phyloP scores from a whole-genome alignment of 495 filamentous ascomycete species.

The Hypoxylon rickii region DNA sequence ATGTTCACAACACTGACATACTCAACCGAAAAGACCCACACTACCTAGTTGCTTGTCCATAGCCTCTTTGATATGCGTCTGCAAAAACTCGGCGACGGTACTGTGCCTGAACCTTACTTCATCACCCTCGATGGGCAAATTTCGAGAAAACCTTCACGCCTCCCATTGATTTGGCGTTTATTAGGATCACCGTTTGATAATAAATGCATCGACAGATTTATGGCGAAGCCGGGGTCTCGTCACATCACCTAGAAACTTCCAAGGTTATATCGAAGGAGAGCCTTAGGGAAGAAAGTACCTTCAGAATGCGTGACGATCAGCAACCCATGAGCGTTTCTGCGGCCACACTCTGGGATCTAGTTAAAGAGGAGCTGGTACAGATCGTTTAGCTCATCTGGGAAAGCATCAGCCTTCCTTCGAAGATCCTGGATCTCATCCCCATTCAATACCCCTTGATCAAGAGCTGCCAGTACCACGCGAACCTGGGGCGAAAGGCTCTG shows the following conservation, averaged over 20 bases:
- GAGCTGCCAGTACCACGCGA: constrained; percentile 20
- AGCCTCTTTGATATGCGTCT: neutral
- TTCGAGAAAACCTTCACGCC: constrained; percentile 27
- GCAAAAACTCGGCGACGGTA: neutral
- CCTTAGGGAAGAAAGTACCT: neutral
- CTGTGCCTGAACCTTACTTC: constrained; percentile 14
- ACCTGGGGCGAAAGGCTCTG: constrained; percentile 43
- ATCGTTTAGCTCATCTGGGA: constrained; percentile 20
- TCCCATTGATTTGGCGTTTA: constrained; percentile 25
- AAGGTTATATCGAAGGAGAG: constrained; percentile 17
- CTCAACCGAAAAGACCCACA: neutral
- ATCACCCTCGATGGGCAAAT: neutral
- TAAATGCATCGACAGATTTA: neutral
- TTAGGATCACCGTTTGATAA: neutral
- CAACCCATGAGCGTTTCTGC: constrained; percentile 14
- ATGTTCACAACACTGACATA: no score
- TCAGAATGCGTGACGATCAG: constrained; percentile 4
- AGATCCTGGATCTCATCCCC: constrained; percentile 28
- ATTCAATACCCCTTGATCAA: constrained; percentile 29
- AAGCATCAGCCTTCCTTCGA: constrained; percentile 6
- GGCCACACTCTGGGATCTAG: constrained; percentile 18
- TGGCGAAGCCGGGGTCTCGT: constrained; percentile 12
- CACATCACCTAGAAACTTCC: constrained; percentile 29
- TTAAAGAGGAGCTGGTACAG: constrained; percentile 22
- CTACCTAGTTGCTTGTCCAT: neutral